A percentile compares a stretch with the other conserved stretches of the same genome.
These are phyloP conservation scores for Penicillium cosmopolitanum DNA, from an alignment of 495 filamentous ascomycete species.

Conservation along the genomic window DNA sequence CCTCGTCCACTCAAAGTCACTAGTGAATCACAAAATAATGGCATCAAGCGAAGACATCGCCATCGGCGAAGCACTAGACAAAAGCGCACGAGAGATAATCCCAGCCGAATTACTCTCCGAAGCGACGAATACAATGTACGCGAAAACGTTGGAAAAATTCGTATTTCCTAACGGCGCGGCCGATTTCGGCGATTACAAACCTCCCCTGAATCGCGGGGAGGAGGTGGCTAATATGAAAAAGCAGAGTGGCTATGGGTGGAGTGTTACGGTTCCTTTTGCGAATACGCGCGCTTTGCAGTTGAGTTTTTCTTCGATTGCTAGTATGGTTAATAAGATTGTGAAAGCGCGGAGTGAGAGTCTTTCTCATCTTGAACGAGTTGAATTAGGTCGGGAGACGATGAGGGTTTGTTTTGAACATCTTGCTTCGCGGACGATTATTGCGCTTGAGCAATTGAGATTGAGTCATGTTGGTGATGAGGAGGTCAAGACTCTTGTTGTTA, in stretches of 20 bases:
- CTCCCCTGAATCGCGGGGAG: constrained; percentile 56
- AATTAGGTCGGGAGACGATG: constrained; percentile 73
- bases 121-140: constrained; percentile 70
- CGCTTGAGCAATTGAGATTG: constrained; percentile 50
- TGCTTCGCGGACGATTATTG: constrained; percentile 69
- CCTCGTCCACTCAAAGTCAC: constrained; percentile 68
- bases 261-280: constrained; percentile 56
- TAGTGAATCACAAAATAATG: constrained; percentile 71
- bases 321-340: constrained; percentile 54
- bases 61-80: constrained; percentile 85
- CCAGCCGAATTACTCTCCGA: constrained; percentile 52
- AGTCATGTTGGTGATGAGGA: constrained; percentile 26
- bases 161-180: constrained; percentile 64
- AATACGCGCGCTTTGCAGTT: constrained; percentile 57
- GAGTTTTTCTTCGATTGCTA: constrained; percentile 67
- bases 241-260: constrained; percentile 58
- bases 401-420: constrained; percentile 88
- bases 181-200: constrained; percentile 58
- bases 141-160: constrained; percentile 67
- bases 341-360: constrained; percentile 20
- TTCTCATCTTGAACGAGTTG: constrained; percentile 53
- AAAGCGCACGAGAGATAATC: constrained; percentile 74
- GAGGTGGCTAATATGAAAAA: constrained; percentile 43
- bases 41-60: constrained; percentile 74
- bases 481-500: constrained; percentile 72